Evolutionary conservation across 108 stramenopile species (phyloP).

Genomic region (Stephanodiscus triporus): DNA sequence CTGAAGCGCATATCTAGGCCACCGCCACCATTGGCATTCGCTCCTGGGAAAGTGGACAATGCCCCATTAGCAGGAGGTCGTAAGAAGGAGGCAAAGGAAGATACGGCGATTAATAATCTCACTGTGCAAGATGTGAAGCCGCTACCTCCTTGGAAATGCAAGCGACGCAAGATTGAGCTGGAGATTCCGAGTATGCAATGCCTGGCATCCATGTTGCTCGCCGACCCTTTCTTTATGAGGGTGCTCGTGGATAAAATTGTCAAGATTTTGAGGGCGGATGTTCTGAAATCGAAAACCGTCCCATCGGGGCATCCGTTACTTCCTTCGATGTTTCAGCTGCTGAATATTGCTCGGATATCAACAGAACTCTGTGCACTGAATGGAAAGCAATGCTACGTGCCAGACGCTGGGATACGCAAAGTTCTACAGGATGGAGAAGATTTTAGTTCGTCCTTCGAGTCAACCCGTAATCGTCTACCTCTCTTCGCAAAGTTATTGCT

Average conservation of each 20-base stretch:
- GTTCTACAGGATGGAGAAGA: conserved; percentile 41
- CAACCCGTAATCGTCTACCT: conserved; percentile 69
- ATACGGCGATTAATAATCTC: conserved; percentile 45
- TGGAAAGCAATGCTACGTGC: conserved; percentile 65
- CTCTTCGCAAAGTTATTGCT: conserved; percentile 65
- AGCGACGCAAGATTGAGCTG: conserved; percentile 55
- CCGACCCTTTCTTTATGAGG: conserved; percentile 88
- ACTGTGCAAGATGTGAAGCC: conserved; percentile 48
- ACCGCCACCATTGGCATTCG: conserved; percentile 47
- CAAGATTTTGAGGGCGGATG: conserved; percentile 63
- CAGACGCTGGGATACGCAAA: conserved; percentile 60
- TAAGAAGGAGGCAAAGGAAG: conserved; percentile 31
- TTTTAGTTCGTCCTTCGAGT: conserved; percentile 52
- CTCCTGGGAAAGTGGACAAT: conserved; percentile 21
- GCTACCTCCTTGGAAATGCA: conserved; percentile 56
- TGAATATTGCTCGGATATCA: conserved; percentile 80
- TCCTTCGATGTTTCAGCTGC: conserved; percentile 79
- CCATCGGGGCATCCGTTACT: conserved; percentile 64
- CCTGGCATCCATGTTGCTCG: conserved; percentile 79
- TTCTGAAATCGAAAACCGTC: conserved; percentile 51
- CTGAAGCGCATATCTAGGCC: conserved; percentile 59
- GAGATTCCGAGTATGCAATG: conserved; percentile 76
- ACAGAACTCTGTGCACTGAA: conserved; percentile 77
- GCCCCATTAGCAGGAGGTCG: conserved; percentile 5
- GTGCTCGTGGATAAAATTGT: conserved; percentile 70